Conservation (phyloP, 768 basidiomycete genomes). For the Mycena haematopus region DNA sequence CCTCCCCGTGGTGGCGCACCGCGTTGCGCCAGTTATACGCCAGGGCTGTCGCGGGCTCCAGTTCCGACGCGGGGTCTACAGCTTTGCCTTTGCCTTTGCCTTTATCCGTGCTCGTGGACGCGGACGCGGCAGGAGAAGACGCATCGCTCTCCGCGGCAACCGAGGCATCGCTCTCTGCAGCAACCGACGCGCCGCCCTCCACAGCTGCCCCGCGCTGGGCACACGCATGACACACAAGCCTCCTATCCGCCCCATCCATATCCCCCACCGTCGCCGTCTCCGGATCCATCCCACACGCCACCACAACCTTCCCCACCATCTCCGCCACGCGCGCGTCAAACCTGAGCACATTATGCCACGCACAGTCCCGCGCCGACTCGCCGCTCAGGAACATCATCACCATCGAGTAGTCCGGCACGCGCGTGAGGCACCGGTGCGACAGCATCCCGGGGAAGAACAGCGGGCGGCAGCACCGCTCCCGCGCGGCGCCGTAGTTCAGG, state of each 20-base stretch:
- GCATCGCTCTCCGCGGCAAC: not conserved
- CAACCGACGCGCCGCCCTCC: conserved; percentile 4
- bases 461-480: conserved; percentile 26
- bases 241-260: conserved; percentile 45
- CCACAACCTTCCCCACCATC: conserved; percentile 43
- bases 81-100: not conserved
- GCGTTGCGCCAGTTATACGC: conserved; percentile 26
- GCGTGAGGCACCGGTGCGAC: conserved; percentile 50
- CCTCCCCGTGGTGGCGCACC: conserved; percentile 19
- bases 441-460: conserved; percentile 56
- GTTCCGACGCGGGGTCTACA: conserved; percentile 3
- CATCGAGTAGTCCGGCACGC: conserved; percentile 16
- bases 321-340: conserved; percentile 38
- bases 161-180: no score
- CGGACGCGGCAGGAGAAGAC: conserved; percentile 10
- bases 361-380: conserved; percentile 31
- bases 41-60: conserved; percentile 5
- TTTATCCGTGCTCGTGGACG: not conserved
- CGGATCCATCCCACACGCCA: conserved; percentile 48
- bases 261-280: conserved; percentile 43
- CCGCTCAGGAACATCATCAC: conserved; percentile 18
- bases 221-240: conserved; percentile 45
- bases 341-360: conserved; percentile 42
- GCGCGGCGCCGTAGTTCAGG: not conserved
- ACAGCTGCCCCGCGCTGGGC: conserved; percentile 9